Evolutionary conservation across 805 yeast genomes (phyloP).

Genomic region (Candida morakotiae): DNA sequence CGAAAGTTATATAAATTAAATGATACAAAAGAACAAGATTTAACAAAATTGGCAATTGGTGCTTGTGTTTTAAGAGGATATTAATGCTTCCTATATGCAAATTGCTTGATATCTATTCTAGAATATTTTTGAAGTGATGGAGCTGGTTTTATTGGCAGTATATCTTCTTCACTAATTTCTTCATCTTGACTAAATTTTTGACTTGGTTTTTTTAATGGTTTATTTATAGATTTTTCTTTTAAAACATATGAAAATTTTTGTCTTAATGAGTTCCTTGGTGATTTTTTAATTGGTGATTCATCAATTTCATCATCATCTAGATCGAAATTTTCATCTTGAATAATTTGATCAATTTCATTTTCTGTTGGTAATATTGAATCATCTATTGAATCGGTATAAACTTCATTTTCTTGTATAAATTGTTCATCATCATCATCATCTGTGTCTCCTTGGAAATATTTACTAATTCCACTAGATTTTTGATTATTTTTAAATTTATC

Average conservation of each 20-base stretch:
- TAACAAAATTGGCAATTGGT: conserved; percentile 43
- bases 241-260: conserved; percentile 1
- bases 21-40: conserved; percentile 23
- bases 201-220: background rate
- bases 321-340: conserved; percentile 12
- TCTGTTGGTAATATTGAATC: conserved; percentile 1
- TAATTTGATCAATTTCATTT: background rate
- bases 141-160: background rate
- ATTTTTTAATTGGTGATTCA: conserved; percentile 40
- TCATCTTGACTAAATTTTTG: conserved; percentile 4
- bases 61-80: conserved; percentile 48
- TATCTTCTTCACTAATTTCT: background rate
- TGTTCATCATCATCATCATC: conserved; percentile 3
- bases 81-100: conserved; percentile 11
- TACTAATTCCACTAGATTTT: background rate
- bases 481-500: background rate
- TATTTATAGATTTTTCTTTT: conserved; percentile 1
- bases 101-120: conserved; percentile 8
- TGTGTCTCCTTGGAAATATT: background rate
- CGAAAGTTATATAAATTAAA: conserved; percentile 35
- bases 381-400: conserved; percentile 1
- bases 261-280: conserved; percentile 21
- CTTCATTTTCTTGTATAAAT: conserved; percentile 4
- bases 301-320: conserved; percentile 34
- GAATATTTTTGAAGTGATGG: background rate